Conservation (phyloP, 345 rosid species). For the Linum usitatissimum region DNA sequence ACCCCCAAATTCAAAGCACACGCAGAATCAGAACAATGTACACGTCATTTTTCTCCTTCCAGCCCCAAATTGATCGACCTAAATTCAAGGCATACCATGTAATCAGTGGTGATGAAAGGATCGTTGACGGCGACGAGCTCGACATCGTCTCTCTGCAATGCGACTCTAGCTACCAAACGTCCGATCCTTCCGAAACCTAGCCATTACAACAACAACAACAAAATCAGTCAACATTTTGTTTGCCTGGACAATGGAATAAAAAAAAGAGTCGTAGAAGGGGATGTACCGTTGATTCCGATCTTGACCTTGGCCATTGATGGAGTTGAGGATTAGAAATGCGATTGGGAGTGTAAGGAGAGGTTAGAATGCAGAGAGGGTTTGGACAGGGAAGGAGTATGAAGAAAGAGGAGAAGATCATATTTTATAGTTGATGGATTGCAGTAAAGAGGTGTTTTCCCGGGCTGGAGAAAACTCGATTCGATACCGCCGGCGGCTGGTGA, state of each 20-base stretch:
- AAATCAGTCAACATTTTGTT: neutral
- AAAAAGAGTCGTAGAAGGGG: neutral
- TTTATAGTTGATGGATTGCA: too few relatives aligned
- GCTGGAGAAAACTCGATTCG: neutral
- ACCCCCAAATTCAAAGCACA: neutral
- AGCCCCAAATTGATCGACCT: neutral
- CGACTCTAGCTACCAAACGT: conserved; percentile 60
- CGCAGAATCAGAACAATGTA: neutral
- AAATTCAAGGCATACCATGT: conserved; percentile 39
- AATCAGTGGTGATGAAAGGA: conserved; percentile 63
- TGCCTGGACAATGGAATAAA: too few relatives aligned
- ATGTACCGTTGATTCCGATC: conserved; percentile 53
- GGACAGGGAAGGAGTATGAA: neutral
- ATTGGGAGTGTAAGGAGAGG: neutral
- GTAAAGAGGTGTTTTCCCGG: neutral
- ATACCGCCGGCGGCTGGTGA: neutral
- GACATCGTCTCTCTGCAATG: conserved; percentile 53
- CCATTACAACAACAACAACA: neutral
- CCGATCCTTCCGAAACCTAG: conserved; percentile 74
- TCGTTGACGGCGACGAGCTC: conserved; percentile 73
- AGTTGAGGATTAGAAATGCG: neutral
- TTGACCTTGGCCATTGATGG: conserved; percentile 43
- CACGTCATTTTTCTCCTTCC: neutral
- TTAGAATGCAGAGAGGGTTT: neutral
- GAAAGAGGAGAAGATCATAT: neutral